Conservation (phyloP, 179 eudicot genomes). For the Patellifolia procumbens region DNA sequence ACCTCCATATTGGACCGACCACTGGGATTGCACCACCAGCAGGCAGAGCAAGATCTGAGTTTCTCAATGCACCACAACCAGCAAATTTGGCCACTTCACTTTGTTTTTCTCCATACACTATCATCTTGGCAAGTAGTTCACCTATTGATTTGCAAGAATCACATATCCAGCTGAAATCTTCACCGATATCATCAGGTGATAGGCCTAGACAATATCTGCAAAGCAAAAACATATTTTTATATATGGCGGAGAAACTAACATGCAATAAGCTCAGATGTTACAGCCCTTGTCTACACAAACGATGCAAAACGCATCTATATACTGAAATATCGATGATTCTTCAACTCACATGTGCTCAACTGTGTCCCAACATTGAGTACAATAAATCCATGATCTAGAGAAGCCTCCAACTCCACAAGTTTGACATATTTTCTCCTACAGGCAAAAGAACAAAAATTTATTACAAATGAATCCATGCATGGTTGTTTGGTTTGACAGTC, state of each 20-base stretch:
- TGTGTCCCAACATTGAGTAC: constrained; percentile 44
- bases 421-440: constrained; percentile 45
- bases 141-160: constrained; percentile 6
- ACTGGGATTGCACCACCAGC: constrained; percentile 5
- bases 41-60: neutral
- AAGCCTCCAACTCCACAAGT: constrained; percentile 53
- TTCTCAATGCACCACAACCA: neutral
- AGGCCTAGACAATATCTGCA: constrained; percentile 22
- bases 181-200: constrained; percentile 11
- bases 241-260: neutral
- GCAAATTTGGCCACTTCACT: neutral
- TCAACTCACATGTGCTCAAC: constrained; percentile 54
- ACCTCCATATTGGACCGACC: constrained; percentile 33
- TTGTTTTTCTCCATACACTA: constrained; percentile 7
- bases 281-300: neutral
- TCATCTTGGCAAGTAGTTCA: neutral
- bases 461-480: neutral
- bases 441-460: constrained; percentile 11
- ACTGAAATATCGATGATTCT: neutral
- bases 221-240: neutral
- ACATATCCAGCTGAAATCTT: constrained; percentile 23
- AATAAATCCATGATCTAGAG: constrained; percentile 43
- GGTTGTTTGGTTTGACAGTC: neutral
- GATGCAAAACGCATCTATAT: neutral
- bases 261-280: neutral